Evolutionary conservation across 176 grass and related monocot genomes (phyloP).

Genomic region (Bromus sterilis): DNA sequence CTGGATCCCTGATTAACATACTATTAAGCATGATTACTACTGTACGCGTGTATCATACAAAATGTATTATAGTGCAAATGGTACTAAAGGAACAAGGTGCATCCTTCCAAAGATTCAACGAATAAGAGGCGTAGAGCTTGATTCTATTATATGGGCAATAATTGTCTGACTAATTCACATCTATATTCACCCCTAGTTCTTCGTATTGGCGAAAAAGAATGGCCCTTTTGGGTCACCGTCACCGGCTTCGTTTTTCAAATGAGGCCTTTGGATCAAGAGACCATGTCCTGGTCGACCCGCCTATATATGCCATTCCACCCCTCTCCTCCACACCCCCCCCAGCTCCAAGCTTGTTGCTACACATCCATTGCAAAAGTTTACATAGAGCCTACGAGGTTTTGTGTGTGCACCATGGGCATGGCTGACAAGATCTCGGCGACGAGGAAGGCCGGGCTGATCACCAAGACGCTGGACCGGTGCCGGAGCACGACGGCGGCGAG

Average conservation of each 20-base stretch:
- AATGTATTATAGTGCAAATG: not conserved
- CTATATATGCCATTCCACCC: not conserved
- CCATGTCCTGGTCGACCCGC: no score
- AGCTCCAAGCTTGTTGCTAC: not conserved
- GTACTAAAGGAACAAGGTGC: not conserved
- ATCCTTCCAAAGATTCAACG: not conserved
- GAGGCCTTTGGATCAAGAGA: not conserved
- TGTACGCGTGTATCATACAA: not conserved
- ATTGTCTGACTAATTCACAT: slow-evolving; percentile 1
- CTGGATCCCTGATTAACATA: not conserved
- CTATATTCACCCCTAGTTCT: no score
- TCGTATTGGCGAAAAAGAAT: not conserved
- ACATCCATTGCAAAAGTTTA: not conserved
- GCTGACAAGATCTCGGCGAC: not conserved
- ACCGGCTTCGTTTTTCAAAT: not conserved
- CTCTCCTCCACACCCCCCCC: not conserved
- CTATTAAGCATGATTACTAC: not conserved
- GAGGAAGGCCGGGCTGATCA: slow-evolving; percentile 21
- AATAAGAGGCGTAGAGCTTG: not conserved
- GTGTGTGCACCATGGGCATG: not conserved
- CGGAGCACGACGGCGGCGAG: not conserved
- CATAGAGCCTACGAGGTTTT: not conserved
- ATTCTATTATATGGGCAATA: slow-evolving; percentile 4
- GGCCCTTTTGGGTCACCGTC: not conserved
- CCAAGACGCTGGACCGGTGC: slow-evolving; percentile 34